Evolutionary conservation across 305 asterid genomes (phyloP), one percentile per base, ranked within the genome.

Genomic region (Solanum hybrid): DNA sequence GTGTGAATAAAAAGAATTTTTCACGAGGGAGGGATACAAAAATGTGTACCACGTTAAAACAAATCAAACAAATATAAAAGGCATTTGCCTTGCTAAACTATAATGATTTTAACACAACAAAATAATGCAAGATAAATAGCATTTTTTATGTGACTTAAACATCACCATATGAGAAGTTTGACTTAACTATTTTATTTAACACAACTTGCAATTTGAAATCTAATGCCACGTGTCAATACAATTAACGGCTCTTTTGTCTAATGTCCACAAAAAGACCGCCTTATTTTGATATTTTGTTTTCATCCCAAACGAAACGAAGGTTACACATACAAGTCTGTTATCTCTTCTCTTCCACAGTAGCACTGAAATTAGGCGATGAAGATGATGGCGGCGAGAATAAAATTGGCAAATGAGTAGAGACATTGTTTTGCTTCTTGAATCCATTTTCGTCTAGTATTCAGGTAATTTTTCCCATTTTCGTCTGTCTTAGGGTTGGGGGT

Each of bases 341-440:
- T 46, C 64, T 46, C 64, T 51, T 51, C n/a, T 51, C 67, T 51
- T 51, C 64, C 22, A 13, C 61, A 13, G 64, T 51, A 16, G 22
- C 64, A 16, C 64, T 51, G 64, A 51, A 51, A 51, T 51, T 51
- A 51, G 22, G 61, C 61, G 64, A 51, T 51, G 92, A 35, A 96
- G 91, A 96, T 97, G 99, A 94, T 98, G 90, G 98, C 94, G 90
- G 99, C 99, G 33, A 95, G 99, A 89, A 95, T 97, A 37, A 97
- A 96, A 88, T 94, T 97, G 57, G 61, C 8, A 16, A 46, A 46
- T 46, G 61, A 46, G 61, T 2, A 46, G 64, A 46, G 64, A 46
- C 3, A 14, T 46, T 46, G 22, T 3, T 46, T 14, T 51, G 64
- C 20, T 16, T 51, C 64, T 51, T 51, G 64, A 51, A 51, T 51